A percentile compares a stretch with the other conserved stretches of the same genome.
phyloP scores from a whole-genome alignment of 2,329 filamentous ascomycete genomes.

The Neonectria neomacrospora region DNA sequence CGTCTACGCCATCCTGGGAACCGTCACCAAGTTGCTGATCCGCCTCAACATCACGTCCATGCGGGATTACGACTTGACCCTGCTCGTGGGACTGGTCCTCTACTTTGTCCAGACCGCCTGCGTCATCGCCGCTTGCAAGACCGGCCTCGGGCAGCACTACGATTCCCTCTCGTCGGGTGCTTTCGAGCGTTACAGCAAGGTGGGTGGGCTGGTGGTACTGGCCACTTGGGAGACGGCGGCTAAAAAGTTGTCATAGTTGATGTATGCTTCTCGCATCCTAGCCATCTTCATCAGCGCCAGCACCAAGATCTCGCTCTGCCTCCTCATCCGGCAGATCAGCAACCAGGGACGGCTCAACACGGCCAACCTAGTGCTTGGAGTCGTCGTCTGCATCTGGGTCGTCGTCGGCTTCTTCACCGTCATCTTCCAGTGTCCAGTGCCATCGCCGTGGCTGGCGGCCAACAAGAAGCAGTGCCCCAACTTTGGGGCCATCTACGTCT shows the following conservation, averaged over 20 bases:
- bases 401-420: constrained; percentile 30
- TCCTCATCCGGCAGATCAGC: constrained; percentile 40
- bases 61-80: constrained; percentile 33
- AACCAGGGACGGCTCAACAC: constrained; percentile 27
- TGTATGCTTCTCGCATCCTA: constrained; percentile 36
- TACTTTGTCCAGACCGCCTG: constrained; percentile 38
- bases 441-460: constrained; percentile 30
- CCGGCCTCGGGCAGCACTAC: constrained; percentile 31
- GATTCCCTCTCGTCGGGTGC: constrained; percentile 7
- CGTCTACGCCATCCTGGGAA: constrained; percentile 36
- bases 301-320: constrained; percentile 37
- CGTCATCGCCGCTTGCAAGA: constrained; percentile 33
- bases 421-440: constrained; percentile 33
- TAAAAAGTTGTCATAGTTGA: constrained; percentile 29
- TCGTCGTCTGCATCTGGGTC: constrained; percentile 23
- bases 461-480: constrained; percentile 25
- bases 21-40: constrained; percentile 37
- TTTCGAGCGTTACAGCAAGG: constrained; percentile 35
- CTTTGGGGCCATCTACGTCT: constrained; percentile 30
- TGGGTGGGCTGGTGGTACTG: background rate
- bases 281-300: constrained; percentile 31
- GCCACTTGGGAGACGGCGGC: background rate
- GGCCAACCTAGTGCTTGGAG: constrained; percentile 31
- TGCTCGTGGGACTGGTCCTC: constrained; percentile 21
- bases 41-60: constrained; percentile 40